These are phyloP conservation scores for Yamadazyma endophytica DNA, from an alignment of 805 yeast species.

Conservation along the genomic window DNA sequence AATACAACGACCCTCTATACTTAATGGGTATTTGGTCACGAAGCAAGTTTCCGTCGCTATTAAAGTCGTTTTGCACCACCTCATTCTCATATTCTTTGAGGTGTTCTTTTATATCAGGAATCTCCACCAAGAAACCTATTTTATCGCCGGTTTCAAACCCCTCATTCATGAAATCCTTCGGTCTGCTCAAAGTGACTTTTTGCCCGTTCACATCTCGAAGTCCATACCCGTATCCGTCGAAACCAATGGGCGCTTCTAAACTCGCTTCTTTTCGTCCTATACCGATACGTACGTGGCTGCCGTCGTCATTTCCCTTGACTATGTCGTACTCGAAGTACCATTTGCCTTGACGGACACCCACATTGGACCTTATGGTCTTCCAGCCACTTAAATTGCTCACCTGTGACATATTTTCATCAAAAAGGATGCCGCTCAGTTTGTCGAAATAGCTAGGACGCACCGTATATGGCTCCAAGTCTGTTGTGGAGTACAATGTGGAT, in stretches of 20 bases:
- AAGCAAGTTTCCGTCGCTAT: constrained; percentile 40
- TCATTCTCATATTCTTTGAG: constrained; percentile 33
- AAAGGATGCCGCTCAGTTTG: constrained; percentile 53
- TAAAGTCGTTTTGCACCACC: constrained; percentile 14
- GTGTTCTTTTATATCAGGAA: constrained; percentile 57
- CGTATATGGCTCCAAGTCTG: constrained; percentile 66
- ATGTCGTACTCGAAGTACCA: constrained; percentile 79
- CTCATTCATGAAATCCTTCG: constrained; percentile 43
- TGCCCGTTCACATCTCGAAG: constrained; percentile 76
- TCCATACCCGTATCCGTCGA: constrained; percentile 92
- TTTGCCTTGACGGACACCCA: constrained; percentile 70
- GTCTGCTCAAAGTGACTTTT: constrained; percentile 70
- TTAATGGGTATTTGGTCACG: constrained; percentile 88
- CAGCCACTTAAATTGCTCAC: constrained; percentile 66
- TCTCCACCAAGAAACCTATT: constrained; percentile 68
- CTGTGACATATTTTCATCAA: constrained; percentile 22
- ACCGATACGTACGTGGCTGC: constrained; percentile 74
- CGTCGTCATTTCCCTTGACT: constrained; percentile 32
- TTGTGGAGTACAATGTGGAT: constrained; percentile 59
- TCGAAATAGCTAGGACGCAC: constrained; percentile 65
- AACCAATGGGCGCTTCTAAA: constrained; percentile 93
- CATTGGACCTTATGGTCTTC: constrained; percentile 72
- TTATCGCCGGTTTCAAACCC: constrained; percentile 75
- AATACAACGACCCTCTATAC: constrained; percentile 71
- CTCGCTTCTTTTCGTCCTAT: constrained; percentile 81